Evolutionary conservation across 805 yeast species (phyloP), one percentile per base, ranked within the genome.

Genomic region (Wickerhamomyces alni): DNA sequence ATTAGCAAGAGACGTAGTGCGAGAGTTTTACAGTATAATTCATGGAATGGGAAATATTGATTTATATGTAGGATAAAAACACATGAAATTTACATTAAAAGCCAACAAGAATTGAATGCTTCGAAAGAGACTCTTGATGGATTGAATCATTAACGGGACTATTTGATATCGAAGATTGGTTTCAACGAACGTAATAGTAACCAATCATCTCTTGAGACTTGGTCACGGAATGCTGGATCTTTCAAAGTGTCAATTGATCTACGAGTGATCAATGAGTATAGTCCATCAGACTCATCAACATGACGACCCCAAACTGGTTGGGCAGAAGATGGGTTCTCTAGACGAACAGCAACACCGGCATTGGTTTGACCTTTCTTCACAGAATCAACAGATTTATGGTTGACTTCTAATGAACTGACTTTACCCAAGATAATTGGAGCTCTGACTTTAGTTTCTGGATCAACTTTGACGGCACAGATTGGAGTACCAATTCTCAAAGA

Each of bases 281-380:
- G 70, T 34, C 76, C 73, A 63, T 93, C 99, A 43, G 77, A 70
- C 66, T 93, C 99, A 63, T 88, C 96, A 52, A 93, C 94, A 60
- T 93, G 99, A 70, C 99, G 87, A 47, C 99, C 99, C 98, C 98
- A 93, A 12, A 87, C 81, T 40, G 99, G 98, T 67, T 88, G 96
- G 48, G 86, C 91, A 42, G 84, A 73, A 33, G 95, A 84, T 49
- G 95, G 89, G 54, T 87, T 83, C 41, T 93, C 99, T 57, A 93
- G 74, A 72, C 99, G 81, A 84, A 93, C 86, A 46, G 99, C 99
- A 47, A 91, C 98, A 77, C 99, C 99, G 21, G 96, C 97, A 52
- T 84, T 77, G 11, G 98, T 87, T 66, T 86, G 95, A 34, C 97
- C 96, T 74, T 87, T 93, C 69, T 87, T 85, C 35, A 89, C 95